phyloP scores from a whole-genome alignment of 352 stramenopile species.

The Phytophthora uliginosa region DNA sequence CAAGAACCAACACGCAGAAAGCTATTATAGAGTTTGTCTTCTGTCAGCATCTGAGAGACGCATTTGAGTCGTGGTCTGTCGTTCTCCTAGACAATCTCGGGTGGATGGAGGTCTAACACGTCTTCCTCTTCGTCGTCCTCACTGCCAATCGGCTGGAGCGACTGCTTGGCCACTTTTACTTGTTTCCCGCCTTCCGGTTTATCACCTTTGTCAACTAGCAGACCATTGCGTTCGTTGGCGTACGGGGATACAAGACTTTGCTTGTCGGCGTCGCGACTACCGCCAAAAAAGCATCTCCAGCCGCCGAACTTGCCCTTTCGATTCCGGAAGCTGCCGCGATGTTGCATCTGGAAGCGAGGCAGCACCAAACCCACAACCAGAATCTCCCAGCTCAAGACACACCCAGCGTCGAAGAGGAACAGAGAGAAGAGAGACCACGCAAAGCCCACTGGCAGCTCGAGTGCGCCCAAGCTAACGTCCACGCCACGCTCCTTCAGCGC shows the following conservation, averaged over 20 bases:
- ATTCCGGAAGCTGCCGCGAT: conserved; percentile 24
- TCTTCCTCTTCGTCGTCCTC: conserved; percentile 60
- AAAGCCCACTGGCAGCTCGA: conserved; percentile 62
- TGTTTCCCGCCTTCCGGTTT: conserved; percentile 23
- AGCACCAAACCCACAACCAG: conserved; percentile 66
- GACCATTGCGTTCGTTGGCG: conserved; percentile 58
- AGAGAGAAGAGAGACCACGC: conserved; percentile 74
- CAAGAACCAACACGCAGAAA: background rate
- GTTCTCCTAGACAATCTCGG: conserved; percentile 45
- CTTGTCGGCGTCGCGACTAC: conserved; percentile 27
- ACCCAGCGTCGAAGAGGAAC: conserved; percentile 69
- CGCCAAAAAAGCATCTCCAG: conserved; percentile 34
- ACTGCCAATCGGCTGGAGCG: conserved; percentile 21
- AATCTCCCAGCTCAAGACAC: conserved; percentile 70
- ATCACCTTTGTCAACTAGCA: conserved; percentile 38
- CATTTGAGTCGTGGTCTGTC: too few species aligned
- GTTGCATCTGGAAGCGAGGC: conserved; percentile 58
- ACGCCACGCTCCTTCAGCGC: conserved; percentile 44
- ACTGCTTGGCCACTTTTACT: conserved; percentile 21
- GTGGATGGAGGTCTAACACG: conserved; percentile 43
- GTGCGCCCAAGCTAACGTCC: conserved; percentile 69
- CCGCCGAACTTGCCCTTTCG: conserved; percentile 19
- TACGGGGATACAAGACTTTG: conserved; percentile 61
- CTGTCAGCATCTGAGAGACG: too few species aligned
- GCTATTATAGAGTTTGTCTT: too few species aligned